Percentiles rank a stretch among this genome's conserved stretches.
Evolutionary conservation across 2,329 filamentous ascomycete genomes (phyloP).

Genomic region (Reticulascus tulasneorum): DNA sequence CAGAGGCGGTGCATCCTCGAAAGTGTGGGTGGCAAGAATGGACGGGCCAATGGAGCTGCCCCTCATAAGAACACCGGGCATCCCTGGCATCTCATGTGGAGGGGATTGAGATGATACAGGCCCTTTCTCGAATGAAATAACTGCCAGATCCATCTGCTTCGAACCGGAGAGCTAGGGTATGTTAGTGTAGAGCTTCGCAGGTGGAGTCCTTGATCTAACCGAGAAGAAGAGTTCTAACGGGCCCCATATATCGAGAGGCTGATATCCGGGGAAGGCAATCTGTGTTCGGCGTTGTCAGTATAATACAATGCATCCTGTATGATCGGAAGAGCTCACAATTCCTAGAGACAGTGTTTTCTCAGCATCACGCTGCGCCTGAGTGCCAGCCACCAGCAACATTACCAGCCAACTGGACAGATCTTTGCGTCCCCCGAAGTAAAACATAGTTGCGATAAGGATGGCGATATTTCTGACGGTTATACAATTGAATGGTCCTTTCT

Average conservation of each 20-base stretch:
- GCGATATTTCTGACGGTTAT: no score
- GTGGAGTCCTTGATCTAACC: background rate
- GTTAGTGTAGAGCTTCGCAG: background rate
- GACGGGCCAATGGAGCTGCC: conserved; percentile 1
- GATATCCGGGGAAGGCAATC: conserved; percentile 2
- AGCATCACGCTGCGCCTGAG: no score
- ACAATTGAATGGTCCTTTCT: no score
- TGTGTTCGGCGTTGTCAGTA: no score
- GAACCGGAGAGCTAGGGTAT: conserved; percentile 11
- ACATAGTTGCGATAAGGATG: no score
- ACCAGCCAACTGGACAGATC: no score
- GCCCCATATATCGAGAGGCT: conserved; percentile 4
- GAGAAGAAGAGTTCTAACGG: conserved; percentile 1
- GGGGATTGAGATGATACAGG: conserved; percentile 23
- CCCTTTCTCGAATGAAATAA: conserved; percentile 22
- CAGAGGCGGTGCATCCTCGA: conserved; percentile 23
- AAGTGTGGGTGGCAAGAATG: conserved; percentile 33
- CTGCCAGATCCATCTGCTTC: conserved; percentile 16
- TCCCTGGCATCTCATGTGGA: background rate
- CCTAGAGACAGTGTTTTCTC: conserved; percentile 2
- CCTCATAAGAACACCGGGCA: background rate
- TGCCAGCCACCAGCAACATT: no score
- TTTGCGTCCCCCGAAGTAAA: no score
- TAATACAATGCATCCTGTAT: no score
- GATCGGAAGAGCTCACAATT: no score